These are phyloP conservation scores for Russula griseocarnosa DNA, from an alignment of 768 basidiomycete species.

Conservation along the genomic window DNA sequence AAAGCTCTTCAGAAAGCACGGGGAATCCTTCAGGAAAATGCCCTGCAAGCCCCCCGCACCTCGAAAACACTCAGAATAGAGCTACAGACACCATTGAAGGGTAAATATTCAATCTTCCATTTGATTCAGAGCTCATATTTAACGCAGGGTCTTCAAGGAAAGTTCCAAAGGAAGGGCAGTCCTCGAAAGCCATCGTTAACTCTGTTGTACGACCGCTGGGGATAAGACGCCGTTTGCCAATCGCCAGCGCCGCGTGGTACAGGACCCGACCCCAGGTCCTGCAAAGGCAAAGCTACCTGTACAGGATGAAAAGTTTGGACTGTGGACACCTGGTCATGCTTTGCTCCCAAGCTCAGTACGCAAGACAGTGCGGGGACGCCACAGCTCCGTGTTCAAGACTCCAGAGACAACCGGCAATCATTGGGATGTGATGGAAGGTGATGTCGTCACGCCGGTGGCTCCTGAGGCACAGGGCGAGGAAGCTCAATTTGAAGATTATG, in stretches of 20 bases:
- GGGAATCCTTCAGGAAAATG: slow-evolving; percentile 49
- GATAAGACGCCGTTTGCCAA: slow-evolving; percentile 80
- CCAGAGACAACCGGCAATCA: slow-evolving; percentile 61
- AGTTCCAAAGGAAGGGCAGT: slow-evolving; percentile 4
- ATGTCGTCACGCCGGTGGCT: slow-evolving; percentile 35
- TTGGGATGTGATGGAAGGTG: slow-evolving; percentile 71
- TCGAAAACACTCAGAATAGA: slow-evolving; percentile 40
- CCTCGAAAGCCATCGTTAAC: slow-evolving; percentile 29
- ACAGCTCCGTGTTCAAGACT: slow-evolving; percentile 57
- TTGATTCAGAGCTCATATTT: slow-evolving; percentile 1
- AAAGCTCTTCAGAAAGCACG: slow-evolving; percentile 41
- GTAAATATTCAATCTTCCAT: slow-evolving; percentile 25
- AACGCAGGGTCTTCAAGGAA: slow-evolving; percentile 23
- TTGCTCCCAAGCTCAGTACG: slow-evolving; percentile 66
- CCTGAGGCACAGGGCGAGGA: slow-evolving; percentile 30
- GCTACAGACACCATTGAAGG: slow-evolving; percentile 38
- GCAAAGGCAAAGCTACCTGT: slow-evolving; percentile 37
- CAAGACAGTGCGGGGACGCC: slow-evolving; percentile 56
- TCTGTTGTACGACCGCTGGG: slow-evolving; percentile 46
- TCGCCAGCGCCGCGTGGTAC: slow-evolving; percentile 41
- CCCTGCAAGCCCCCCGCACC: slow-evolving; percentile 39
- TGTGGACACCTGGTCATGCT: slow-evolving; percentile 38
- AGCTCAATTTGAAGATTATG: slow-evolving; percentile 35
- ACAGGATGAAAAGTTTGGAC: slow-evolving; percentile 33
- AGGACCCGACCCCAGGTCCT: slow-evolving; percentile 32